Evolutionary conservation across 306 rosid species (phyloP), one percentile per base, ranked within the genome.

Genomic region (Sindora glabra): DNA sequence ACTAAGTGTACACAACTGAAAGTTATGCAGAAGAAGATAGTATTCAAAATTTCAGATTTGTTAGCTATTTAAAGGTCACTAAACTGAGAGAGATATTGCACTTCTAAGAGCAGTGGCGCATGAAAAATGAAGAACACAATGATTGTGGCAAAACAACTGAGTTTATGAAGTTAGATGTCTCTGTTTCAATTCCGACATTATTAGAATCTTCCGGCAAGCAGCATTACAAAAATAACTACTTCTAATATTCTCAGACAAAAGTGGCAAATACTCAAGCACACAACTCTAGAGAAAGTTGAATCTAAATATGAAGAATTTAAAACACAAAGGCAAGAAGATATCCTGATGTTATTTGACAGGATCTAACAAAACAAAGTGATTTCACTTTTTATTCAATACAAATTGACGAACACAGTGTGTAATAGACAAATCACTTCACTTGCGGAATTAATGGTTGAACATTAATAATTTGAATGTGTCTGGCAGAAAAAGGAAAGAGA

Each of bases 1-100:
- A 21, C 60, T 53, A 32, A 23, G 15, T 56, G 53, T 16, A 25
- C 73, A 71, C 14, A 23, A 52, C 64, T 63, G 5, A 53, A 51
- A n/a, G n/a, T n/a, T n/a, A n/a, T n/a, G n/a, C 29, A 58, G 13
- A 12, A 21, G 8, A 7, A 42, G 30, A 48, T 19, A 33, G 32
- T 25, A 17, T 14, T 45, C 25, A 38, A 10, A 55, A 26, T 23
- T 56, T 46, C 16, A 16, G 51, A 59, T 57, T 36, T 25, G 41
- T 19, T 15, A 23, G 36, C 37, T 21, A 24, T 15, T 10, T 24
- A 38, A 58, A 23, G 17, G 25, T 21, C 11, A 42, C 24, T n/a
- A n/a, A n/a, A n/a, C n/a, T n/a, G n/a, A n/a, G n/a, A n/a, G n/a
- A n/a, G n/a, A n/a, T n/a, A n/a, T n/a, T n/a, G n/a, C n/a, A n/a